Evolutionary conservation across 345 rosid species (phyloP).

Genomic region (Aquilaria sinensis): DNA sequence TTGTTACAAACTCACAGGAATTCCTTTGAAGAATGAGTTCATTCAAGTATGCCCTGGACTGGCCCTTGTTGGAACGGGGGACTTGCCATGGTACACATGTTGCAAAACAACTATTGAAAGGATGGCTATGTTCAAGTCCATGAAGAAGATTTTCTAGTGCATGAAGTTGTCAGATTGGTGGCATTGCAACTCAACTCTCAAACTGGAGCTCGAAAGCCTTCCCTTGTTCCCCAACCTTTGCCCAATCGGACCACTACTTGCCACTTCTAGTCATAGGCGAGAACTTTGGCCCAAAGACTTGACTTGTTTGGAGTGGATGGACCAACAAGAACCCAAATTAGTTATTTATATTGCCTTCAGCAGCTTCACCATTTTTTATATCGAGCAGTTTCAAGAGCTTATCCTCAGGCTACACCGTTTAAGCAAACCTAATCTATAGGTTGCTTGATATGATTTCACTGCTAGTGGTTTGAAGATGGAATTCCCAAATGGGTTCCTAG

Average conservation of each 20-base stretch:
- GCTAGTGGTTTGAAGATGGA: too few species aligned
- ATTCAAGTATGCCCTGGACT: not conserved
- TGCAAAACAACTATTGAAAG: not conserved
- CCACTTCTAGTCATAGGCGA: too few species aligned
- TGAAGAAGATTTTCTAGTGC: not conserved
- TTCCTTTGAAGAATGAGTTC: too few species aligned
- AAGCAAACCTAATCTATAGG: conserved; percentile 5
- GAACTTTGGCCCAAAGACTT: too few species aligned
- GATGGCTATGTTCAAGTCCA: not conserved
- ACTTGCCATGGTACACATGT: conserved; percentile 1
- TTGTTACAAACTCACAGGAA: not conserved
- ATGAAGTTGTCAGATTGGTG: conserved; percentile 2
- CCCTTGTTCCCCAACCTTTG: not conserved
- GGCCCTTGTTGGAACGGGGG: not conserved
- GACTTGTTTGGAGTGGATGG: too few species aligned
- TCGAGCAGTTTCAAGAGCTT: not conserved
- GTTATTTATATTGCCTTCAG: too few species aligned
- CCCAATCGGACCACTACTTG: too few species aligned
- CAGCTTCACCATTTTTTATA: too few species aligned
- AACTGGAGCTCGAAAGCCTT: conserved; percentile 2
- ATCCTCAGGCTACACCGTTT: not conserved
- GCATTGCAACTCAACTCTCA: conserved; percentile 3
- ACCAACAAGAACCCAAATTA: too few species aligned
- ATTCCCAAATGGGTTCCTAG: too few species aligned
- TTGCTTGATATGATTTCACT: not conserved